Evolutionary conservation across 768 basidiomycete species (phyloP).

Genomic region (Gymnopilus dilepis): DNA sequence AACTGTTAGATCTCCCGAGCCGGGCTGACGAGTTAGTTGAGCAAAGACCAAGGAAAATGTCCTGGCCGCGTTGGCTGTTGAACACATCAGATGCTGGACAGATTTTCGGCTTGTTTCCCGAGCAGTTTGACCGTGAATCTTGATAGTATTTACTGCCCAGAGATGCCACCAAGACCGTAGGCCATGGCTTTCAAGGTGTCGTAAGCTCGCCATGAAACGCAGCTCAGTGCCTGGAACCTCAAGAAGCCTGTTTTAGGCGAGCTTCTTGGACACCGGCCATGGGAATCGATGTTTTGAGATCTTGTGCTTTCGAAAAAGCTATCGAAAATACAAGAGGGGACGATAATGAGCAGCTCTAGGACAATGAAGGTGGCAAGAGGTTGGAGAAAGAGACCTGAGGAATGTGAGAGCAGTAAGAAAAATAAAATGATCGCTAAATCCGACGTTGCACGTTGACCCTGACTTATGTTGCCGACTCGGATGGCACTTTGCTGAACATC

Average conservation of each 20-base stretch:
- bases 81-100: neutral
- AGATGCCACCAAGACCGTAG: neutral
- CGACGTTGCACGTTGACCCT: constrained; percentile 22
- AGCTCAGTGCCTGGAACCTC: neutral
- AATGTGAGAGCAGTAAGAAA: neutral
- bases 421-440: constrained; percentile 7
- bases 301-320: too few relatives aligned
- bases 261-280: neutral
- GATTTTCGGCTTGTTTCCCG: neutral
- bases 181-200: neutral
- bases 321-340: too few relatives aligned
- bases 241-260: neutral
- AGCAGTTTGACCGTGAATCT: too few relatives aligned
- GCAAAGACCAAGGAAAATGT: neutral
- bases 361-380: neutral
- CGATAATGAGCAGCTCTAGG: neutral
- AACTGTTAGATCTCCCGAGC: neutral
- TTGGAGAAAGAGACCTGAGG: neutral
- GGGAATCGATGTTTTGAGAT: too few relatives aligned
- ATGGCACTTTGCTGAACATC: constrained; percentile 17
- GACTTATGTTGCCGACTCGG: constrained; percentile 15
- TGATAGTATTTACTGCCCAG: too few relatives aligned
- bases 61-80: neutral
- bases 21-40: neutral
- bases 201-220: neutral